These are phyloP conservation scores for Raphanus hybrid DNA, from an alignment of 441 rosid genomes.

Conservation along the genomic window DNA sequence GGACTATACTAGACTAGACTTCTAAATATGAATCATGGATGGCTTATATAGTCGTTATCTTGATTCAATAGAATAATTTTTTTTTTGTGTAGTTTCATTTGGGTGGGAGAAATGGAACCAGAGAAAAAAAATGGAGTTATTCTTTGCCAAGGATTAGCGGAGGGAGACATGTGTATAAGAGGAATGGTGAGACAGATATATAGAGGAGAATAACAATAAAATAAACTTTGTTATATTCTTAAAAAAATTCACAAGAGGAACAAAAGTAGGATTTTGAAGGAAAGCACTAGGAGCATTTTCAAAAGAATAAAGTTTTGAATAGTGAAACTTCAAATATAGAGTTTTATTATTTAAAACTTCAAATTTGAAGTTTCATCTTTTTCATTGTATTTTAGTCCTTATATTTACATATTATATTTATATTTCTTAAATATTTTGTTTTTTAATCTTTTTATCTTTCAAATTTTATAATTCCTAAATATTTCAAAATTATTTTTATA, in stretches of 20 bases:
- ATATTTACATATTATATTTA: no score
- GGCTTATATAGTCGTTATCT: not conserved
- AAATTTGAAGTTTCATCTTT: no score
- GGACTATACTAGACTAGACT: not conserved
- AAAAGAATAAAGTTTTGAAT: no score
- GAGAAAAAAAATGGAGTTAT: slow-evolving; percentile 18
- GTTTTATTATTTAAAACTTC: no score
- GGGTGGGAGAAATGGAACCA: slow-evolving; percentile 21
- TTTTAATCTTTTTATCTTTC: no score
- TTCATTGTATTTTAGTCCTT: no score
- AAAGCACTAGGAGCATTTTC: not conserved
- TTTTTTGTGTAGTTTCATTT: not conserved
- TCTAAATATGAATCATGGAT: not conserved
- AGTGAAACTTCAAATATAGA: no score
- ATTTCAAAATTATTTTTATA: no score
- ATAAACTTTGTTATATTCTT: slow-evolving; percentile 2
- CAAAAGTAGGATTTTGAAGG: slow-evolving; percentile 12
- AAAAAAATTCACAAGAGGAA: slow-evolving; percentile 24
- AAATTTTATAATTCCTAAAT: no score
- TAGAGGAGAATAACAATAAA: slow-evolving; percentile 26
- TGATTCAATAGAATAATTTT: not conserved
- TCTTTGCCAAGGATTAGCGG: slow-evolving; percentile 18
- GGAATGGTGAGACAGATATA: slow-evolving; percentile 26
- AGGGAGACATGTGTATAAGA: slow-evolving; percentile 25
- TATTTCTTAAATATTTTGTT: no score